Conservation (phyloP, 179 eudicot species). For the Actinidia polygama region DNA sequence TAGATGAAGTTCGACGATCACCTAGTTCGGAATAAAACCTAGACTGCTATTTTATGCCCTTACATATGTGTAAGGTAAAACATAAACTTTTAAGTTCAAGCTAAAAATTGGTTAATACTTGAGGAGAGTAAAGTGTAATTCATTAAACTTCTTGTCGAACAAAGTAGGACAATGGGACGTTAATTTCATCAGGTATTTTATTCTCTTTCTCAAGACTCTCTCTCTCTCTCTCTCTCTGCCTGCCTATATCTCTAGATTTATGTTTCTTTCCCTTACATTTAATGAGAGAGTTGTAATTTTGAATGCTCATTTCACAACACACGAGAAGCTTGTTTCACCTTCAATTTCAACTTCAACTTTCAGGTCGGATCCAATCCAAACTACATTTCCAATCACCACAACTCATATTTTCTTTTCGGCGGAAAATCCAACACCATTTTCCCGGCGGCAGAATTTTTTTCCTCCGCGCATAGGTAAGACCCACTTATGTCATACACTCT, state of each 20-base stretch:
- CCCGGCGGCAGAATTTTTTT: neutral
- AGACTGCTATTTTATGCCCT: too few relatives aligned
- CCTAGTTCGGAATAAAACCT: too few relatives aligned
- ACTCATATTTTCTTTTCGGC: neutral
- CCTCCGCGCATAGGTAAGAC: neutral
- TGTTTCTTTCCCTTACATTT: conserved; percentile 9
- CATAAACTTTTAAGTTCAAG: too few relatives aligned
- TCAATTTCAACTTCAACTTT: neutral
- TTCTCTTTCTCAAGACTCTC: neutral
- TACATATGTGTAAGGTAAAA: too few relatives aligned
- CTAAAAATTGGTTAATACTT: too few relatives aligned
- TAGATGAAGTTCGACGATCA: too few relatives aligned
- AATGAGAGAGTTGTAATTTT: conserved; percentile 9
- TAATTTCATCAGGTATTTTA: neutral
- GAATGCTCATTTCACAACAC: conserved; percentile 15
- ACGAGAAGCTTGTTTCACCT: conserved; percentile 22
- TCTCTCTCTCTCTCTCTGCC: neutral
- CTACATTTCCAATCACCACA: neutral
- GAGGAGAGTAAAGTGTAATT: too few relatives aligned
- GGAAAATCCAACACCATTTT: neutral
- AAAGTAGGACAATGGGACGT: conserved; percentile 12
- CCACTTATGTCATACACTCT: neutral
- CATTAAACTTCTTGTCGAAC: neutral
- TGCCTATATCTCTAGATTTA: too few relatives aligned
- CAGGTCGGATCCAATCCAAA: conserved; percentile 19